Evolutionary conservation across 345 rosid species (phyloP).

Genomic region (thale cress (Arabidopsis thaliana)): TAIR10.1 NC_003074.8:21567001-21567500

Average conservation of each 20-base stretch:
- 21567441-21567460: neutral
- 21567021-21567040: conserved; percentile 37
- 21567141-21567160: conserved; percentile 37
- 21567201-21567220: conserved; percentile 32
- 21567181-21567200: conserved; percentile 38
- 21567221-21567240: conserved; percentile 46
- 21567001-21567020: conserved; percentile 42
- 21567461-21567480: conserved; percentile 19
- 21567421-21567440: conserved; percentile 15
- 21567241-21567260: conserved; percentile 40
- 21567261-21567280: conserved; percentile 34
- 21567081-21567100: conserved; percentile 36
- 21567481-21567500: conserved; percentile 35
- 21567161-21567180: conserved; percentile 41
- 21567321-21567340: conserved; percentile 9
- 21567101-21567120: conserved; percentile 38
- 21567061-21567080: conserved; percentile 40
- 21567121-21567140: conserved; percentile 41
- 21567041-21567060: conserved; percentile 44
- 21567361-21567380: conserved; percentile 44
- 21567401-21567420: conserved; percentile 4
- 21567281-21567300: neutral
- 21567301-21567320: neutral
- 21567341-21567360: conserved; percentile 42
- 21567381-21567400: conserved; percentile 48